Conservation (phyloP, 495 filamentous ascomycete species). For the Sabuloglossum arenarium region DNA sequence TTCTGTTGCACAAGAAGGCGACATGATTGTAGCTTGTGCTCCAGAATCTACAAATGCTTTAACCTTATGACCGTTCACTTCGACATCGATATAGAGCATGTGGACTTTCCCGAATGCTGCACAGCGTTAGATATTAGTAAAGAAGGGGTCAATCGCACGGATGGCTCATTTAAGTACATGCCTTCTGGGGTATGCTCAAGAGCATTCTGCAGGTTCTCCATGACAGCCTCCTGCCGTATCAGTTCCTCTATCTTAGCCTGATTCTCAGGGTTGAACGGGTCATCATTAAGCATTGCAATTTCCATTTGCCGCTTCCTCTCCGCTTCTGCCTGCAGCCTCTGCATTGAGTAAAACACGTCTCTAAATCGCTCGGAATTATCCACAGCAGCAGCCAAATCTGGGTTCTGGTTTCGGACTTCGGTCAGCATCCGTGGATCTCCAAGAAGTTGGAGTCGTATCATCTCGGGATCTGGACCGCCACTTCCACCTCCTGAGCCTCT, state of each 20-base stretch:
- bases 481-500: constrained; percentile 18
- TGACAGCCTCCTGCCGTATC: constrained; percentile 80
- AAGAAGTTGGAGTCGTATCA: constrained; percentile 58
- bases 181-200: constrained; percentile 95
- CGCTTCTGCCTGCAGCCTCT: constrained; percentile 42
- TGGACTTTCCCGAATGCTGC: constrained; percentile 80
- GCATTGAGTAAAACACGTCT: constrained; percentile 40
- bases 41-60: constrained; percentile 97
- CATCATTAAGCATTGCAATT: constrained; percentile 62
- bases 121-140: constrained; percentile 3
- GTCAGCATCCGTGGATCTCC: constrained; percentile 52
- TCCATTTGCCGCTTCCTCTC: constrained; percentile 60
- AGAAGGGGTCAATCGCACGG: neutral
- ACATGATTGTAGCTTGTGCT: constrained; percentile 98
- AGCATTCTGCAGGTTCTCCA: constrained; percentile 84
- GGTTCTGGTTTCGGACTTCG: constrained; percentile 44
- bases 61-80: constrained; percentile 77
- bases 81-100: constrained; percentile 90
- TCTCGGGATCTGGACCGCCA: constrained; percentile 47
- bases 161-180: constrained; percentile 19
- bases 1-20: constrained; percentile 65
- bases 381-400: constrained; percentile 55
- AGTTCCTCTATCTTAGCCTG: constrained; percentile 92
- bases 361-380: constrained; percentile 60
- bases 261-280: constrained; percentile 78